phyloP scores from a whole-genome alignment of 805 yeast genomes.

The Wickerhamiella dianesei region DNA sequence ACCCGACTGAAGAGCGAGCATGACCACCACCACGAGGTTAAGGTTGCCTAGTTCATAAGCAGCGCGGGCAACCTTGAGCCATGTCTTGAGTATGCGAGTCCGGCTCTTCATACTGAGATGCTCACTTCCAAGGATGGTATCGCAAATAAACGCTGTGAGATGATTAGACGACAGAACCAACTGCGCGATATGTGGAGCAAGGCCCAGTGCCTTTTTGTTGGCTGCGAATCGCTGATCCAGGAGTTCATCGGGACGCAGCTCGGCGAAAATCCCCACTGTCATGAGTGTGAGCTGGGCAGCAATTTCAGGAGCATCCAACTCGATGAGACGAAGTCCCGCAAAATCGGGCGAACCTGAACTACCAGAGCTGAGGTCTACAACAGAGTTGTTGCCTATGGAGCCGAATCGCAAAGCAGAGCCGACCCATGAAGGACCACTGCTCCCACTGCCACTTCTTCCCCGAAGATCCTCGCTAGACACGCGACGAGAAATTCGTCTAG shows the following conservation, averaged over 20 bases:
- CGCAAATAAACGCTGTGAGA: constrained; percentile 27
- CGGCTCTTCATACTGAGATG: constrained; percentile 21
- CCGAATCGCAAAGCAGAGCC: constrained; percentile 5
- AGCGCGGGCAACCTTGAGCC: constrained; percentile 27
- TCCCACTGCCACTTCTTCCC: constrained; percentile 1
- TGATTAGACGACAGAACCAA: constrained; percentile 24
- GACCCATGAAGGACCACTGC: constrained; percentile 1
- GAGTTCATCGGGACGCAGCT: constrained; percentile 23
- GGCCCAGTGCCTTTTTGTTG: constrained; percentile 21
- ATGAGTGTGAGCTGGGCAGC: constrained; percentile 26
- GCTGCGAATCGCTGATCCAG: constrained; percentile 25
- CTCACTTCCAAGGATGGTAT: constrained; percentile 22
- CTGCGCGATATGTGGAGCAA: constrained; percentile 23
- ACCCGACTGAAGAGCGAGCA: constrained; percentile 25
- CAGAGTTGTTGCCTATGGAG: neutral
- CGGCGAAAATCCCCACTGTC: constrained; percentile 22
- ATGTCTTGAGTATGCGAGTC: constrained; percentile 24
- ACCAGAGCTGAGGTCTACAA: neutral
- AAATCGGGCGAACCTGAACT: neutral
- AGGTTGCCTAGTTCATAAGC: constrained; percentile 23
- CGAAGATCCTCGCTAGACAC: constrained; percentile 1
- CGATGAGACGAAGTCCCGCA: constrained; percentile 11
- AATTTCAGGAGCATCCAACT: constrained; percentile 23
- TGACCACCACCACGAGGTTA: constrained; percentile 24
- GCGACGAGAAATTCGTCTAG: neutral